Conservation (phyloP, 306 rosid genomes). For the Elaeagnus macrophylla region DNA sequence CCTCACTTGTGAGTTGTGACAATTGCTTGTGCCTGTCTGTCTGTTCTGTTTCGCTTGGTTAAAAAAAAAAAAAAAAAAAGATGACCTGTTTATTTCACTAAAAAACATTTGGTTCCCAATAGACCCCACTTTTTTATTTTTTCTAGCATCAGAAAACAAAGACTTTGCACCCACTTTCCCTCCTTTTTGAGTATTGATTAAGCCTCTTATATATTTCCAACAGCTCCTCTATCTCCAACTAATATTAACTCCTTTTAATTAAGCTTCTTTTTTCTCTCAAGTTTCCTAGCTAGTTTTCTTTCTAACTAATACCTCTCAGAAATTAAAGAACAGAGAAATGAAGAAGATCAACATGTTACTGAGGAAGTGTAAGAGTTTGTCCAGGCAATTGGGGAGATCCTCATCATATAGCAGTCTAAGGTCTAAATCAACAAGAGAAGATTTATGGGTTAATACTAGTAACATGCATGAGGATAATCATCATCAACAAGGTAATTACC, state of each 20-base stretch:
- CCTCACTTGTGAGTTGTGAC: slow-evolving; percentile 8
- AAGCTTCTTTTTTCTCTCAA: too few relatives aligned
- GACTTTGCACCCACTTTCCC: slow-evolving; percentile 43
- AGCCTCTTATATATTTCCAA: slow-evolving; percentile 31
- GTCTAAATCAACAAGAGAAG: slow-evolving; percentile 59
- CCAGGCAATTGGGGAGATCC: slow-evolving; percentile 70
- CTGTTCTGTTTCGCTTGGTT: slow-evolving; percentile 13
- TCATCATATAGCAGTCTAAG: slow-evolving; percentile 65
- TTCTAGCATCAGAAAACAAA: slow-evolving; percentile 52
- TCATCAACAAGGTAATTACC: slow-evolving; percentile 2
- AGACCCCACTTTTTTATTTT: slow-evolving; percentile 41
- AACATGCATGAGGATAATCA: slow-evolving; percentile 14
- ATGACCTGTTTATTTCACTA: slow-evolving; percentile 43
- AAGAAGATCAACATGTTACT: slow-evolving; percentile 61
- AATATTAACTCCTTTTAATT: too few relatives aligned
- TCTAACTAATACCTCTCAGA: too few relatives aligned
- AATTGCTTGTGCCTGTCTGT: slow-evolving; percentile 19
- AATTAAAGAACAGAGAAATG: slow-evolving; percentile 19
- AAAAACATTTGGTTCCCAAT: slow-evolving; percentile 34
- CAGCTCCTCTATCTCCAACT: too few relatives aligned
- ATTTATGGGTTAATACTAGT: slow-evolving; percentile 22
- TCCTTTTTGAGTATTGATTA: slow-evolving; percentile 39
- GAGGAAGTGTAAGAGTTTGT: slow-evolving; percentile 82
- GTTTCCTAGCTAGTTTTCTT: too few relatives aligned
- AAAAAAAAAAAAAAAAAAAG: slow-evolving; percentile 20